These are phyloP conservation scores for Quambalaria eucalypti DNA, from an alignment of 1,284 basidiomycete genomes.

Conservation along the genomic window DNA sequence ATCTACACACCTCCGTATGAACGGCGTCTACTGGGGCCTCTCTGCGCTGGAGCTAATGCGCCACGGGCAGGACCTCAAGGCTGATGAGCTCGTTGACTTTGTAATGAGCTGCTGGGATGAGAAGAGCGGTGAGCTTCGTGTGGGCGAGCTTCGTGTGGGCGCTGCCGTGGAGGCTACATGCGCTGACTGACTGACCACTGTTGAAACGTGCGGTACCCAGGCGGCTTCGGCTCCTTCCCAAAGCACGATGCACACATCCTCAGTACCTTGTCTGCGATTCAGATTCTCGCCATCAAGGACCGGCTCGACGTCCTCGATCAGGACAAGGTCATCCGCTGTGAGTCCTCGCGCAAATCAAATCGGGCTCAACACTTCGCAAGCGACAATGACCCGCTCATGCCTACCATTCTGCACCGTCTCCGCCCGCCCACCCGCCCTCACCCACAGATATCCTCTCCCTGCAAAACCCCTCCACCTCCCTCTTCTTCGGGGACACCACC, in stretches of 20 bases:
- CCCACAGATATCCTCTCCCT: slow-evolving; percentile 68
- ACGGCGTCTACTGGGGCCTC: slow-evolving; percentile 93
- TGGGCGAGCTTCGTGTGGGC: no score
- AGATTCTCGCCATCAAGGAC: slow-evolving; percentile 78
- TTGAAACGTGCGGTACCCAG: no score
- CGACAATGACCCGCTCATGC: background rate
- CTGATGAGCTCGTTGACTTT: slow-evolving; percentile 76
- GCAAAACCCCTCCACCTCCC: slow-evolving; percentile 61
- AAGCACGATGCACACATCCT: slow-evolving; percentile 84
- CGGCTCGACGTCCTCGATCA: slow-evolving; percentile 59
- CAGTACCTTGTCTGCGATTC: slow-evolving; percentile 79
- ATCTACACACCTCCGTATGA: slow-evolving; percentile 85
- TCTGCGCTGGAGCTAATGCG: slow-evolving; percentile 76
- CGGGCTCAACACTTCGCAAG: background rate
- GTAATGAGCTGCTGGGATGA: slow-evolving; percentile 77
- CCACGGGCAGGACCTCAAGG: slow-evolving; percentile 60
- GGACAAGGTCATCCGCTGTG: slow-evolving; percentile 60
- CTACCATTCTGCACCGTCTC: background rate
- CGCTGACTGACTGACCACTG: no score
- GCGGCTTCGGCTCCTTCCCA: slow-evolving; percentile 83
- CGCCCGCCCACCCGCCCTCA: background rate
- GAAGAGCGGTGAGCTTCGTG: slow-evolving; percentile 49
- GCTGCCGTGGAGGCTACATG: no score
- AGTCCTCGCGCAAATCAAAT: slow-evolving; percentile 34
- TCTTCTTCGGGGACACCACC: slow-evolving; percentile 71